Percentiles rank a stretch among this genome's conserved stretches.
Conservation (phyloP, 2,329 filamentous ascomycete species). For the Rugonectria rugulosa region DNA sequence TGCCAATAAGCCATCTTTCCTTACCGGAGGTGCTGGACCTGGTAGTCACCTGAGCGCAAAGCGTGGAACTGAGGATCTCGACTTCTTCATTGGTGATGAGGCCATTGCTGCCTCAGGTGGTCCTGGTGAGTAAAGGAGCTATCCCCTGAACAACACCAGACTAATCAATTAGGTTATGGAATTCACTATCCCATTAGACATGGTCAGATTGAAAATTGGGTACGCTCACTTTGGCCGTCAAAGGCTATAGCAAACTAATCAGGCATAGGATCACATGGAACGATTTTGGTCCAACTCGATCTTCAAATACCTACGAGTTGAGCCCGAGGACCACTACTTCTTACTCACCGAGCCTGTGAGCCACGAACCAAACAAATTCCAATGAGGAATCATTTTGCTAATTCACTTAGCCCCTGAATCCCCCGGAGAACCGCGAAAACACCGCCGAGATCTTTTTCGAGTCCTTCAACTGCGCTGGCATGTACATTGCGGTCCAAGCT, state of each 20-base stretch:
- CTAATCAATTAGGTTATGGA: slow-evolving; percentile 74
- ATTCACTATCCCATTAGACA: slow-evolving; percentile 98
- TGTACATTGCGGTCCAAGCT: slow-evolving; percentile 98
- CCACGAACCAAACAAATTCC: background rate
- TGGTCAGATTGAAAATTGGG: slow-evolving; percentile 99
- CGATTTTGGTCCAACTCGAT: slow-evolving; percentile 99
- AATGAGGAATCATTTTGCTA: slow-evolving; percentile 19
- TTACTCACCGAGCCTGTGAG: slow-evolving; percentile 94
- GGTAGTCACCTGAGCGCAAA: slow-evolving; percentile 86
- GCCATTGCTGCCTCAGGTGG: slow-evolving; percentile 84
- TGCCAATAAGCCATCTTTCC: slow-evolving; percentile 92
- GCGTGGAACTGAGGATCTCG: slow-evolving; percentile 94
- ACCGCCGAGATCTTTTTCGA: slow-evolving; percentile 99
- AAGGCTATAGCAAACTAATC: slow-evolving; percentile 37
- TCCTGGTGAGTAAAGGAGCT: slow-evolving; percentile 65
- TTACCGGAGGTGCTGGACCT: slow-evolving; percentile 88
- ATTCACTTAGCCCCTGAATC: slow-evolving; percentile 80
- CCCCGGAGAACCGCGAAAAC: slow-evolving; percentile 98
- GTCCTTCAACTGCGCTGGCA: slow-evolving; percentile 98
- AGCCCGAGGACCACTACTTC: slow-evolving; percentile 99
- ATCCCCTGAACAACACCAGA: slow-evolving; percentile 9
- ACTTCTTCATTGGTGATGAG: slow-evolving; percentile 99
- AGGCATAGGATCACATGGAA: slow-evolving; percentile 90
- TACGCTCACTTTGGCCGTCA: slow-evolving; percentile 51
- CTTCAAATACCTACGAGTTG: slow-evolving; percentile 98